Conservation (phyloP, 768 basidiomycete species). For the Stropharia rugosoannulata region DNA sequence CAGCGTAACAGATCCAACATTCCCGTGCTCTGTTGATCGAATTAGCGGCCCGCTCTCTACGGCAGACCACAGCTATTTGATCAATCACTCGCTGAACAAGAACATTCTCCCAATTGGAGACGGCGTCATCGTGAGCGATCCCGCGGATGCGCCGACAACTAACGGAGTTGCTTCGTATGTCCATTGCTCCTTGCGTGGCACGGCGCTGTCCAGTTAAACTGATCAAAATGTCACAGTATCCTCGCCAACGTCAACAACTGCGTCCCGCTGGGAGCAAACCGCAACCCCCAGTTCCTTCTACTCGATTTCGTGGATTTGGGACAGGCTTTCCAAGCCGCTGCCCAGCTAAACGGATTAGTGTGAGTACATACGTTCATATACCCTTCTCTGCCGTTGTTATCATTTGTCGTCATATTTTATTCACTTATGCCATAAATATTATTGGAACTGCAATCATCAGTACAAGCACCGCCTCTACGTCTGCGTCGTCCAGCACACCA, state of each 20-base stretch:
- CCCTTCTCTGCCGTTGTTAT: neutral
- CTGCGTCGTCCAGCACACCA: neutral
- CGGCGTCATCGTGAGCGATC: slow-evolving; percentile 39
- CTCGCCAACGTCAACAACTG: slow-evolving; percentile 42
- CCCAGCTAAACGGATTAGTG: slow-evolving; percentile 43
- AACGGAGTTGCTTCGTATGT: slow-evolving; percentile 39
- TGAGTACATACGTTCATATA: slow-evolving; percentile 20
- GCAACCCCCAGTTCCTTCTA: slow-evolving; percentile 51
- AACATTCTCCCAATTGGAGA: slow-evolving; percentile 36
- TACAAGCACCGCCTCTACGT: slow-evolving; percentile 4
- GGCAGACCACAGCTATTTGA: slow-evolving; percentile 54
- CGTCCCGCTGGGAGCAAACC: slow-evolving; percentile 38
- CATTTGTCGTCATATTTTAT: neutral
- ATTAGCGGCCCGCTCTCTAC: slow-evolving; percentile 46
- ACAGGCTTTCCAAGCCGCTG: slow-evolving; percentile 39
- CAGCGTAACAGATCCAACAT: slow-evolving; percentile 43
- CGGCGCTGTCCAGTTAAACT: neutral
- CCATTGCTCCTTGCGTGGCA: neutral
- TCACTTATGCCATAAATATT: slow-evolving; percentile 4
- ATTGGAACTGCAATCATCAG: neutral
- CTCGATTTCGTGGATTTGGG: slow-evolving; percentile 54
- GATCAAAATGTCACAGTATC: slow-evolving; percentile 26
- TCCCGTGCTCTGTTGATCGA: slow-evolving; percentile 55
- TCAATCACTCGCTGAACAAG: slow-evolving; percentile 57
- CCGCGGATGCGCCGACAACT: slow-evolving; percentile 33